Evolutionary conservation across 805 yeast species (phyloP), one percentile per base, ranked within the genome.

Genomic region (Barnettozyma botsteinii): DNA sequence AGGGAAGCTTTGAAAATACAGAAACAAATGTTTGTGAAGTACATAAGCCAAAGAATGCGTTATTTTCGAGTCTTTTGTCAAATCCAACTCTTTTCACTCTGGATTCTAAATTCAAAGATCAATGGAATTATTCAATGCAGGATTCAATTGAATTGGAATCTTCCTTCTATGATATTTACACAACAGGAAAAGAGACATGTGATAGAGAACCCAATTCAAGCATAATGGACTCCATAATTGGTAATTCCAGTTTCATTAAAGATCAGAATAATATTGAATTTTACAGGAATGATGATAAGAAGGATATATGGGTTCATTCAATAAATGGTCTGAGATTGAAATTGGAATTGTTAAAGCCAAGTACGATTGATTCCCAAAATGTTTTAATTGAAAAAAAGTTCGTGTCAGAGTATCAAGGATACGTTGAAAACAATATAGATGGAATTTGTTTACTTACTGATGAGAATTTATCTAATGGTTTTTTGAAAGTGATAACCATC

Each of bases 311-410:
- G 56, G 29, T 50, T 1, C 41, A 43, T n/a, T 41, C 43, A 12
- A 46, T 76, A 3, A 55, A 59, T 9, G 70, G 79, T 3, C 46
- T 73, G 5, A 59, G 78, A 31, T 30, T 77, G 13, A 53, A 57
- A 5, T 41, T 79, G 26, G 87, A 81, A 55, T 58, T 61, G 18
- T 43, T 78, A 17, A 43, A 41, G 7, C 50, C 60, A 1, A 73
- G 72, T 0, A 41, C 53, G 2, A 43, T 75, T 13, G 81, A 78
- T 46, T 35, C 58, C 1, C 42, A 42, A 18, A 75, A 75, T 34
- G 44, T 49, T 1, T 35, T 49, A 8, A 56, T 73, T 8, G 57
- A 62, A 2, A 38, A 46, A 8, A 58, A 60, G 7, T 28, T 37
- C 6, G 40, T 55, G 10, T 23, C 21, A 1, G 36, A 20, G 20